Conservation (phyloP, 2,329 filamentous ascomycete genomes). For the Shiraia sp. region DNA sequence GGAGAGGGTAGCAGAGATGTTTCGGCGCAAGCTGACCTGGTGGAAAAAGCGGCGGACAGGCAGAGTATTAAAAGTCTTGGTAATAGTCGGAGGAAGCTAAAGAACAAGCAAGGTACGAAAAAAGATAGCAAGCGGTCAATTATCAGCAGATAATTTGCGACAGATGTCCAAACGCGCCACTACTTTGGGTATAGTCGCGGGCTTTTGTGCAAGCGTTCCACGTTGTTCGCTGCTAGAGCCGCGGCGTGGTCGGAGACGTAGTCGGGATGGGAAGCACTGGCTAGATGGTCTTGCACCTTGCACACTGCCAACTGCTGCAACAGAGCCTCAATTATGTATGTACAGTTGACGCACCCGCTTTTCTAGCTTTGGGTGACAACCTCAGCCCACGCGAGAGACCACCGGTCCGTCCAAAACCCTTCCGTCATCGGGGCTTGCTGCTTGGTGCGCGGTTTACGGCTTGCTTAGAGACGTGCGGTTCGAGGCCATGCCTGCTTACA, state of each 20-base stretch:
- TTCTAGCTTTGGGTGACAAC: too few species aligned
- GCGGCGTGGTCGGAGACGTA: too few species aligned
- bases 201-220: constrained; percentile 7
- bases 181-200: constrained; percentile 24
- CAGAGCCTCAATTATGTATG: constrained; percentile 3
- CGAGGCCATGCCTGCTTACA: constrained; percentile 16
- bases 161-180: constrained; percentile 28
- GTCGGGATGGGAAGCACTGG: too few species aligned
- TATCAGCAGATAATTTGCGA: constrained; percentile 38
- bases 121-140: constrained; percentile 2
- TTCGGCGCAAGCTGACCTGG: too few species aligned
- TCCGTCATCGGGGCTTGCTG: constrained; percentile 22
- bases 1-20: not conserved
- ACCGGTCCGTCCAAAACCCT: constrained; percentile 15
- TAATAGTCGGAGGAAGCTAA: constrained; percentile 1
- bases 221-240: constrained; percentile 10
- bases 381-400: too few species aligned
- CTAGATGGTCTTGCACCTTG: too few species aligned
- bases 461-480: not conserved
- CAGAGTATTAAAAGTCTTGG: not conserved
- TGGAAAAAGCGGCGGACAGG: not conserved
- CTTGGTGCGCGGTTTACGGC: constrained; percentile 4
- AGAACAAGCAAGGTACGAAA: constrained; percentile 5
- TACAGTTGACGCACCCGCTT: too few species aligned
- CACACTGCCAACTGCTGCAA: too few species aligned